Evolutionary conservation across 106 monocot genomes (phyloP), one percentile per base, ranked within the genome.

Genomic region (Allium fistulosum): DNA sequence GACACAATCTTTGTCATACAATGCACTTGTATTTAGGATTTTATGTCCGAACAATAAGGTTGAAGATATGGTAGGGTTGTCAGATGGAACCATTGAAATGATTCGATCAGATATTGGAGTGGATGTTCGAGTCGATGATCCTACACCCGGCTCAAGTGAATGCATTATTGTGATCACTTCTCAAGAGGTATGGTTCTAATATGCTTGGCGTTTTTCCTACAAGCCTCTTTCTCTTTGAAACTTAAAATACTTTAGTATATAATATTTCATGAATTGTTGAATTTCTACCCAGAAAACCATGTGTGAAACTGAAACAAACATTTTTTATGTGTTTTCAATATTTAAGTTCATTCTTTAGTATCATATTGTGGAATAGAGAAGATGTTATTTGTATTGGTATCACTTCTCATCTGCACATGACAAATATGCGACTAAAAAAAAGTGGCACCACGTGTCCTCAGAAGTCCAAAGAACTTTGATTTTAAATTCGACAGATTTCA

Each of bases 11-110:
- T 56, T 73, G 73, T 50, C 78, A 9, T 78, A 52, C 57, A 90
- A 87, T 61, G 90, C 78, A 5, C 65, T 99, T 66, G 75, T 90
- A 27, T 99, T 99, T 72, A 78, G 87, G 56, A 90, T 99, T 59
- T 80, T 99, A 26, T 99, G 97, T 64, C 97, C 93, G 10, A 85
- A 65, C 76, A 72, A 99, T 62, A 90, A 93, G 57, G 85, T 85
- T 58, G 79, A 90, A 37, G 80, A 57, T 53, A 53, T 96, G 49
- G 63, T 86, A 22, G 84, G 77, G 57, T 62, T 65, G 26, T 59
- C 83, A 48, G 65, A 71, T 84, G 97, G 92, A 71, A 82, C 90
- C 71, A 71, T 90, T 62, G 84, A 99, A 69, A 83, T 81, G 77
- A 80, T 99, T 51, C 88, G 61, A 63, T 59, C n/a, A 62, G 93